These are phyloP conservation scores for Dothidotthia symphoricarpi DNA, from an alignment of 2,329 filamentous ascomycete genomes.

Conservation along the genomic window DNA sequence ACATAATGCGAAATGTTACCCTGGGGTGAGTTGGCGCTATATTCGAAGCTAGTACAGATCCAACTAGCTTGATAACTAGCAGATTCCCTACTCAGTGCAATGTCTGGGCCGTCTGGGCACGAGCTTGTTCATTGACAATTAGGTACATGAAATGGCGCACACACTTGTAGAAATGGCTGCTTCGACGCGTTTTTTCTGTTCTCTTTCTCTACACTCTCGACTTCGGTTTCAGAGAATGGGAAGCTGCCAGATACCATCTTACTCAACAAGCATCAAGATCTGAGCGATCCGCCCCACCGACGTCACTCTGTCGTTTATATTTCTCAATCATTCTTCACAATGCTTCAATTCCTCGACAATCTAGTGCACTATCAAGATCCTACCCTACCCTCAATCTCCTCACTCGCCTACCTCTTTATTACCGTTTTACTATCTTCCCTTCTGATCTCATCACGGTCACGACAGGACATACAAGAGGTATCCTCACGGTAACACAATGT, in stretches of 20 bases:
- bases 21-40: too few relatives aligned
- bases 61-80: too few relatives aligned
- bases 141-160: too few relatives aligned
- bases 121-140: too few relatives aligned
- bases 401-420: constrained; percentile 30
- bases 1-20: too few relatives aligned
- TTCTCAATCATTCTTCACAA: constrained; percentile 7
- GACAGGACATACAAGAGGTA: constrained; percentile 11
- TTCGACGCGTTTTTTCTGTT: too few relatives aligned
- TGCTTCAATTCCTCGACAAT: constrained; percentile 30
- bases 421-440: constrained; percentile 25
- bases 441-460: constrained; percentile 25
- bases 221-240: not conserved
- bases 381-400: constrained; percentile 31
- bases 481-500: constrained; percentile 13
- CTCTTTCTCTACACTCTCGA: too few relatives aligned
- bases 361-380: constrained; percentile 33
- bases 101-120: not conserved
- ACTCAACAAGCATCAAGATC: not conserved
- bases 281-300: constrained; percentile 8
- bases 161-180: too few relatives aligned
- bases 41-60: too few relatives aligned
- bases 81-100: constrained; percentile 2
- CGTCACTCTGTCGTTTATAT: constrained; percentile 9
- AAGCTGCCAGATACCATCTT: not conserved